These are phyloP conservation scores for Malus sylvestris DNA, from an alignment of 306 rosid genomes.

Conservation along the genomic window DNA sequence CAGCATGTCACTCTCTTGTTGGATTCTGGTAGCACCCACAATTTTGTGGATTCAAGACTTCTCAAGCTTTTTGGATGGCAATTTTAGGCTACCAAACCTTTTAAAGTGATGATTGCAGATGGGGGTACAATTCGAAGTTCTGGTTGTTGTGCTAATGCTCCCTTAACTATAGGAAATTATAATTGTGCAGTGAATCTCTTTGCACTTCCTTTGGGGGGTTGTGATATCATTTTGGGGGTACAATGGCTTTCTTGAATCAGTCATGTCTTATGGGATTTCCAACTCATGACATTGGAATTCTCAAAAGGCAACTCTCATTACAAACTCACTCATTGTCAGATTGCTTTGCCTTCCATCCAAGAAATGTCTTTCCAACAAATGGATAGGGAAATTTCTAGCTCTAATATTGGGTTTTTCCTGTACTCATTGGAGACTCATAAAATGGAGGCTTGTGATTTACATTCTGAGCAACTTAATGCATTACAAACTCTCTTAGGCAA, in stretches of 20 bases:
- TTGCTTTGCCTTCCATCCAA: no score
- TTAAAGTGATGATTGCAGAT: background rate
- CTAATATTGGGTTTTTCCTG: no score
- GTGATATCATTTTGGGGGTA: background rate
- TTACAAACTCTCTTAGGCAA: no score
- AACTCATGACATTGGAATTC: no score
- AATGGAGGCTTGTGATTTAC: no score
- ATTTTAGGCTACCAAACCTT: background rate
- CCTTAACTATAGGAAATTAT: background rate
- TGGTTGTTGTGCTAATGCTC: background rate
- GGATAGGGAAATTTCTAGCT: no score
- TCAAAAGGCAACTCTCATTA: background rate
- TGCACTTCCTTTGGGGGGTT: background rate
- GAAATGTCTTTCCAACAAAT: no score
- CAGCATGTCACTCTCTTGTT: background rate
- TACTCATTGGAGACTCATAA: no score
- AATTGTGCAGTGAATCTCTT: background rate
- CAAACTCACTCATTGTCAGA: no score
- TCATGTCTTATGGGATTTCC: background rate
- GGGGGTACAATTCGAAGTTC: background rate
- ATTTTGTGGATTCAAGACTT: background rate
- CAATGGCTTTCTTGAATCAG: background rate
- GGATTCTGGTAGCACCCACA: background rate
- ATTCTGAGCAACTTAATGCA: no score
- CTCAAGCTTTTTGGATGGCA: background rate